Evolutionary conservation across 208 protist species (phyloP).

Genomic region (Paratrypanosoma confusum): DNA sequence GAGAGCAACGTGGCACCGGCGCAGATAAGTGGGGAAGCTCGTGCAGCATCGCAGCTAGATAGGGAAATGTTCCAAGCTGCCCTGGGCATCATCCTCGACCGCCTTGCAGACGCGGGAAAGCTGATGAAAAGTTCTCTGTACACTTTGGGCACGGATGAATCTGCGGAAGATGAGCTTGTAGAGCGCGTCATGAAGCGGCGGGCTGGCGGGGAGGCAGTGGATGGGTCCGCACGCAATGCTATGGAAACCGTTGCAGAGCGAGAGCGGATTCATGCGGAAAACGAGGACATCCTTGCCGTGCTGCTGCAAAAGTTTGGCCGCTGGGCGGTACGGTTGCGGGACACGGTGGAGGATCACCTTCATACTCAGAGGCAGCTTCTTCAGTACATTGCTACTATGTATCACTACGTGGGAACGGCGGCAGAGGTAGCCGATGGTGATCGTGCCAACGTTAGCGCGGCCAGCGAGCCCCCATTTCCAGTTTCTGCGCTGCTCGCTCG

Average conservation of each 20-base stretch:
- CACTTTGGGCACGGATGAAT: slow-evolving; percentile 67
- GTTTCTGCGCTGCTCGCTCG: slow-evolving; percentile 3
- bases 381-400: slow-evolving; percentile 73
- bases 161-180: slow-evolving; percentile 50
- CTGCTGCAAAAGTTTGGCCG: slow-evolving; percentile 76
- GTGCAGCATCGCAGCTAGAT: slow-evolving; percentile 43
- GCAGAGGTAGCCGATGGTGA: neutral
- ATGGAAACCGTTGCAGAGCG: neutral
- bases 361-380: slow-evolving; percentile 66
- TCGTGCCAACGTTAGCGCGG: neutral
- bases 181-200: slow-evolving; percentile 31
- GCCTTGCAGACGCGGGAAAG: slow-evolving; percentile 42
- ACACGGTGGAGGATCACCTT: slow-evolving; percentile 74
- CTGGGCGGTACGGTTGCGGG: slow-evolving; percentile 57
- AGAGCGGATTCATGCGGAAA: slow-evolving; percentile 8
- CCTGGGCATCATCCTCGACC: slow-evolving; percentile 38
- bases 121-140: slow-evolving; percentile 55
- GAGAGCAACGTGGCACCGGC: no score
- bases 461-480: slow-evolving; percentile 1
- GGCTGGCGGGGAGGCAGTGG: neutral
- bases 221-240: neutral
- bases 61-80: slow-evolving; percentile 40
- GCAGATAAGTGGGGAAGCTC: no score
- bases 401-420: slow-evolving; percentile 38
- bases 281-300: slow-evolving; percentile 55